Conservation (phyloP, 768 basidiomycete species). For the Punctularia strigosozonata region DNA sequence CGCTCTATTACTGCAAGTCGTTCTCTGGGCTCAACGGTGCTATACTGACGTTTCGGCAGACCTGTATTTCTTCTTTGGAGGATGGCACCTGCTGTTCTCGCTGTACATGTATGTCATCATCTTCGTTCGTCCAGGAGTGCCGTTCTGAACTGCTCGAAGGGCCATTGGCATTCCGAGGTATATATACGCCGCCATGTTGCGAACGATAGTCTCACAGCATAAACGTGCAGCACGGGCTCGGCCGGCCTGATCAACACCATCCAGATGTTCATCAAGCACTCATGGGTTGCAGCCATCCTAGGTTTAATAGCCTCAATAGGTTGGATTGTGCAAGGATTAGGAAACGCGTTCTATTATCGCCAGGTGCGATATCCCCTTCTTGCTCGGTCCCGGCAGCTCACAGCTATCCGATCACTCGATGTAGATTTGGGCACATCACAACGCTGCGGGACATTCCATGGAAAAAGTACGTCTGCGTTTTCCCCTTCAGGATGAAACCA, state of each 20-base stretch:
- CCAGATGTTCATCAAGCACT: constrained; percentile 56
- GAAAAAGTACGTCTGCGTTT: constrained; percentile 48
- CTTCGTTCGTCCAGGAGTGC: constrained; percentile 14
- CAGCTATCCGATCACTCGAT: not conserved
- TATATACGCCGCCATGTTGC: constrained; percentile 10
- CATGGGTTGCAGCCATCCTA: constrained; percentile 73
- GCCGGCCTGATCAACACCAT: constrained; percentile 94
- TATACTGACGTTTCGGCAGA: constrained; percentile 37
- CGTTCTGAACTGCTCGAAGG: constrained; percentile 28
- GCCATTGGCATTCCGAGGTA: constrained; percentile 88
- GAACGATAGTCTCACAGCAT: constrained; percentile 17
- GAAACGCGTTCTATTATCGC: constrained; percentile 71
- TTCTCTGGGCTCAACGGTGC: constrained; percentile 10
- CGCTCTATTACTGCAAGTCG: constrained; percentile 79
- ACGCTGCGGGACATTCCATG: constrained; percentile 76
- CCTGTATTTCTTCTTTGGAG: constrained; percentile 93
- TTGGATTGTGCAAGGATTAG: constrained; percentile 79
- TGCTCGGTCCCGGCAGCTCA: constrained; percentile 7
- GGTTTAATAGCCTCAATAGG: constrained; percentile 73
- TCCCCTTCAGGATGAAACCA: constrained; percentile 3
- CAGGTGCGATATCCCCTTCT: constrained; percentile 39
- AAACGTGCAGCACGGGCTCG: constrained; percentile 66
- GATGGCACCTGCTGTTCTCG: constrained; percentile 89
- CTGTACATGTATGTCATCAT: constrained; percentile 59
- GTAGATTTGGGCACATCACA: constrained; percentile 71